Conservation (phyloP, 2,329 filamentous ascomycete genomes). For the Simplicillium aogashimaense region DNA sequence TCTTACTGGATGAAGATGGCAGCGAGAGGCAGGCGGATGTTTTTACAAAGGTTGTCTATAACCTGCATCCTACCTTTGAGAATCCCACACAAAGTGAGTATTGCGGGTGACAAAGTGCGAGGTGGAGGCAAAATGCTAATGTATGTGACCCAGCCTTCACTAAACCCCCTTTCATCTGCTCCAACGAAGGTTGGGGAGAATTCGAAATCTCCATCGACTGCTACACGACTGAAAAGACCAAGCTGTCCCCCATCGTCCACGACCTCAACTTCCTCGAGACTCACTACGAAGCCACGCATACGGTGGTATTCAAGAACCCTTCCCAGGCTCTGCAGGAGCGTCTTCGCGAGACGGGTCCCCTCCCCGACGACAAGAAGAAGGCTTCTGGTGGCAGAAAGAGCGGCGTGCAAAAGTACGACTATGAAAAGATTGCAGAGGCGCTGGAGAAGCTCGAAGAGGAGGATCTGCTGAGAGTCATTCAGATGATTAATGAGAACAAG, state of each 20-base stretch:
- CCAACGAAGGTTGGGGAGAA: conserved; percentile 96
- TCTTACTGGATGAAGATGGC: conserved; percentile 74
- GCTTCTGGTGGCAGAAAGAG: conserved; percentile 62
- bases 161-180: conserved; percentile 77
- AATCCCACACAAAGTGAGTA: conserved; percentile 74
- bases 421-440: conserved; percentile 93
- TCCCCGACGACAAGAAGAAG: conserved; percentile 57
- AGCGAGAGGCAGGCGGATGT: conserved; percentile 73
- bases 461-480: conserved; percentile 86
- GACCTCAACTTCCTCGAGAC: conserved; percentile 84
- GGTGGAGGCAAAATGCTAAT: too few relatives aligned
- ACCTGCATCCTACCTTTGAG: conserved; percentile 87
- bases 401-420: conserved; percentile 66
- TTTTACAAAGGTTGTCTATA: conserved; percentile 89
- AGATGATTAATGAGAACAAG: conserved; percentile 98
- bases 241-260: conserved; percentile 64
- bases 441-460: conserved; percentile 86
- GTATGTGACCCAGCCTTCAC: conserved; percentile 77
- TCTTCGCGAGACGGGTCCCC: conserved; percentile 74
- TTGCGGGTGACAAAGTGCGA: too few relatives aligned
- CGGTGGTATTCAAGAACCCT: conserved; percentile 83
- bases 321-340: conserved; percentile 72
- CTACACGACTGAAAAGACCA: conserved; percentile 77
- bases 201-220: conserved; percentile 90
- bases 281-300: conserved; percentile 75